Evolutionary conservation across 192 early-diverging fungal genomes (phyloP).

Genomic region (Gonapodya prolifera): DNA sequence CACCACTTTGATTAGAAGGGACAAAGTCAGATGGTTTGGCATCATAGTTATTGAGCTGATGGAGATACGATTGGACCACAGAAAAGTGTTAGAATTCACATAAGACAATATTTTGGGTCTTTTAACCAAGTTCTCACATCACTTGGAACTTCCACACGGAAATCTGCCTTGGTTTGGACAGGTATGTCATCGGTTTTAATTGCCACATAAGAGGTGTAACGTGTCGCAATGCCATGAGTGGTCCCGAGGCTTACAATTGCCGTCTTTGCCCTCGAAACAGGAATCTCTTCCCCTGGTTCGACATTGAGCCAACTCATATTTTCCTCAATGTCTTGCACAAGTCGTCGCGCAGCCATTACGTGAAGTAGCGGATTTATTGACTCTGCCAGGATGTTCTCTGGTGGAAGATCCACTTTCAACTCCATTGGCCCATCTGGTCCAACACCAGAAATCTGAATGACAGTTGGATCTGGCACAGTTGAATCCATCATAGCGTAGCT

Average conservation of each 20-base stretch:
- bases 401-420: background rate
- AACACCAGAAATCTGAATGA: background rate
- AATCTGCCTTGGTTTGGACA: background rate
- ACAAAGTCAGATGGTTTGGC: background rate
- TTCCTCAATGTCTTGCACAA: background rate
- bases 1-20: background rate
- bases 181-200: background rate
- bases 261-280: background rate
- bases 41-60: background rate
- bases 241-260: background rate
- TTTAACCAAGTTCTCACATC: background rate
- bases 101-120: background rate
- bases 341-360: background rate
- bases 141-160: background rate
- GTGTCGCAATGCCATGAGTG: background rate
- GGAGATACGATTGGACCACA: background rate
- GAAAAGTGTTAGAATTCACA: background rate
- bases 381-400: background rate
- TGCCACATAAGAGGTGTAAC: background rate
- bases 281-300: background rate
- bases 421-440: background rate
- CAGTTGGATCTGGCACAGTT: background rate
- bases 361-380: background rate
- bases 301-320: background rate
- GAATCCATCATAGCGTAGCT: background rate